Evolutionary conservation across 768 basidiomycete species (phyloP).

Genomic region (Termitomyces sp.): DNA sequence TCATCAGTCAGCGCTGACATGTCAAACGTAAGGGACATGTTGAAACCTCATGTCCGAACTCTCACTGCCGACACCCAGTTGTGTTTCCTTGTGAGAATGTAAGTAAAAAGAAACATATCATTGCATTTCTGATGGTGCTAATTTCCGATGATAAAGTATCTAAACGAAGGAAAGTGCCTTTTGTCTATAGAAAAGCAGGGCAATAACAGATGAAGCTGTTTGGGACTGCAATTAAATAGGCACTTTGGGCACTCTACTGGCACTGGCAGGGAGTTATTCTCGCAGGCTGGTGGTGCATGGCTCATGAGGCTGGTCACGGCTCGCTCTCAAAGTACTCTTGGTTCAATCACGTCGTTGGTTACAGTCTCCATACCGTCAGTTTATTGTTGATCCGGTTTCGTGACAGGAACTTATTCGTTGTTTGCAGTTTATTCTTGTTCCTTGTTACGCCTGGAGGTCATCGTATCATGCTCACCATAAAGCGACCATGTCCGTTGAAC

Average conservation of each 20-base stretch:
- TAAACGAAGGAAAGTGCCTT: too few species aligned
- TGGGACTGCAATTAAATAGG: constrained; percentile 23
- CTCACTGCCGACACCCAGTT: too few species aligned
- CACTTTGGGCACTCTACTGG: constrained; percentile 47
- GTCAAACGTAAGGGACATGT: neutral
- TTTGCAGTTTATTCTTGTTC: constrained; percentile 49
- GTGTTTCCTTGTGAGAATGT: too few species aligned
- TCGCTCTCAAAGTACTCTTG: constrained; percentile 39
- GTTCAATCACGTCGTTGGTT: constrained; percentile 49
- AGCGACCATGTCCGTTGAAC: constrained; percentile 71
- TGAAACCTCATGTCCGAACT: constrained; percentile 2
- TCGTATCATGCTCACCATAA: constrained; percentile 36
- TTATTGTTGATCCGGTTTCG: neutral
- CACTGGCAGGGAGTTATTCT: constrained; percentile 56
- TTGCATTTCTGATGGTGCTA: too few species aligned
- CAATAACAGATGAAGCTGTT: too few species aligned
- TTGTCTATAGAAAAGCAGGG: too few species aligned
- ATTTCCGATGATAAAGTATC: too few species aligned
- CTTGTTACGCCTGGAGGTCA: constrained; percentile 65
- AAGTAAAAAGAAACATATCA: too few species aligned
- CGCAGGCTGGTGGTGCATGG: constrained; percentile 59
- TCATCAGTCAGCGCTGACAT: neutral
- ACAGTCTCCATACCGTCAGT: constrained; percentile 39
- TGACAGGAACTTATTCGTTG: constrained; percentile 8
- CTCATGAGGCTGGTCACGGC: constrained; percentile 59